Conservation (phyloP, 805 yeast species). For the Blastobotrys terrestris region DNA sequence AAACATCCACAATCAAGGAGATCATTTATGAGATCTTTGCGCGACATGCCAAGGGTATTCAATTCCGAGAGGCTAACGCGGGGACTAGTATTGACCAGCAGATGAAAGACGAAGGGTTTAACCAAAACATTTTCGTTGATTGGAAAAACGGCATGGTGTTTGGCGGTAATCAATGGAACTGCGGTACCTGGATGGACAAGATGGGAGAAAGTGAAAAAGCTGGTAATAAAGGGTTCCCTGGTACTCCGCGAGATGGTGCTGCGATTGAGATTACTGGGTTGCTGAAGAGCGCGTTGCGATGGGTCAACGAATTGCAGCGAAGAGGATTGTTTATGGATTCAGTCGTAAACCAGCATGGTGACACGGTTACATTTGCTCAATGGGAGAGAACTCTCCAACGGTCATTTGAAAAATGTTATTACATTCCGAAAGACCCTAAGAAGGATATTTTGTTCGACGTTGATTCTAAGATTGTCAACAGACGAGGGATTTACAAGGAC, state of each 20-base stretch:
- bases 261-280: constrained; percentile 89
- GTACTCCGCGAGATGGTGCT: constrained; percentile 97
- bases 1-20: constrained; percentile 65
- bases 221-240: constrained; percentile 85
- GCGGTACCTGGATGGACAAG: constrained; percentile 99
- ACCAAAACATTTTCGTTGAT: constrained; percentile 72
- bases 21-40: constrained; percentile 71
- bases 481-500: constrained; percentile 94
- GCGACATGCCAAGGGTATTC: constrained; percentile 87
- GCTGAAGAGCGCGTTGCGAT: constrained; percentile 75
- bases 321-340: constrained; percentile 49
- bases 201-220: constrained; percentile 94
- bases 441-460: constrained; percentile 60
- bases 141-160: constrained; percentile 83
- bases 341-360: constrained; percentile 57
- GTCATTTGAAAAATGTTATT: constrained; percentile 75
- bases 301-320: constrained; percentile 55
- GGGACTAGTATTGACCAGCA: constrained; percentile 84
- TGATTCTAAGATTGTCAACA: constrained; percentile 60
- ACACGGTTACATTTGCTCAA: constrained; percentile 46
- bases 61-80: constrained; percentile 91
- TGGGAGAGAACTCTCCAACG: constrained; percentile 70
- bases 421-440: constrained; percentile 57
- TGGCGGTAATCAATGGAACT: constrained; percentile 89
- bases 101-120: constrained; percentile 89